Conservation (phyloP, 345 rosid genomes). For the Bruguiera parviflora region DNA sequence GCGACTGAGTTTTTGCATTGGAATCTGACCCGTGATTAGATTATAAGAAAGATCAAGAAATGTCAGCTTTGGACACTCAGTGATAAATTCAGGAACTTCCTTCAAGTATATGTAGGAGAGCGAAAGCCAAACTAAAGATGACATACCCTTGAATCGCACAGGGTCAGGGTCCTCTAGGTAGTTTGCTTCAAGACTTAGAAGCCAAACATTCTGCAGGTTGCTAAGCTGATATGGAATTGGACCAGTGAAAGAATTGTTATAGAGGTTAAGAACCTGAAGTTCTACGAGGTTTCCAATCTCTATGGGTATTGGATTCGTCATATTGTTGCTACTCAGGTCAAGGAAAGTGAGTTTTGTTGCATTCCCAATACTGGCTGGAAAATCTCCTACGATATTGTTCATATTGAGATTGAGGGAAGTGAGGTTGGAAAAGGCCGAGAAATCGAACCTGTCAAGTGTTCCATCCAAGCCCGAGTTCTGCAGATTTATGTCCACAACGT, state of each 20-base stretch:
- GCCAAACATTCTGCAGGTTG: conserved; percentile 18
- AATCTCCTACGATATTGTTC: conserved; percentile 37
- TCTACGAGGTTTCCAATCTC: conserved; percentile 36
- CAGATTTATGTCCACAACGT: conserved; percentile 31
- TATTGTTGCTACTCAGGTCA: conserved; percentile 36
- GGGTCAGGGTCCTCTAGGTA: conserved; percentile 24
- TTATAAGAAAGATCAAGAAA: conserved; percentile 27
- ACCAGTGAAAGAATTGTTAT: conserved; percentile 36
- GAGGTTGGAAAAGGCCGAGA: conserved; percentile 41
- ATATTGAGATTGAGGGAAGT: conserved; percentile 31
- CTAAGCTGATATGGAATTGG: conserved; percentile 31
- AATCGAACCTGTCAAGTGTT: conserved; percentile 40
- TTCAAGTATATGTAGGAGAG: conserved; percentile 16
- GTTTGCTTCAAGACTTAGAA: conserved; percentile 19
- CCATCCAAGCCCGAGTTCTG: conserved; percentile 30
- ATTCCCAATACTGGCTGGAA: conserved; percentile 31
- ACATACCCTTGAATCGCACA: conserved; percentile 22
- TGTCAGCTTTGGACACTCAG: conserved; percentile 19
- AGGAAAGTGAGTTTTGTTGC: conserved; percentile 37
- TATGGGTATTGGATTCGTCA: conserved; percentile 37
- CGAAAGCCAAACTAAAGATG: conserved; percentile 19
- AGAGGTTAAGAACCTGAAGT: conserved; percentile 29
- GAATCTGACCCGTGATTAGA: conserved; percentile 20
- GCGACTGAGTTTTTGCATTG: conserved; percentile 10
- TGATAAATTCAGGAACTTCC: conserved; percentile 17